A percentile compares a stretch with the other conserved stretches of the same genome.
phyloP scores from a whole-genome alignment of 805 yeast genomes.

The Candida koratica region DNA sequence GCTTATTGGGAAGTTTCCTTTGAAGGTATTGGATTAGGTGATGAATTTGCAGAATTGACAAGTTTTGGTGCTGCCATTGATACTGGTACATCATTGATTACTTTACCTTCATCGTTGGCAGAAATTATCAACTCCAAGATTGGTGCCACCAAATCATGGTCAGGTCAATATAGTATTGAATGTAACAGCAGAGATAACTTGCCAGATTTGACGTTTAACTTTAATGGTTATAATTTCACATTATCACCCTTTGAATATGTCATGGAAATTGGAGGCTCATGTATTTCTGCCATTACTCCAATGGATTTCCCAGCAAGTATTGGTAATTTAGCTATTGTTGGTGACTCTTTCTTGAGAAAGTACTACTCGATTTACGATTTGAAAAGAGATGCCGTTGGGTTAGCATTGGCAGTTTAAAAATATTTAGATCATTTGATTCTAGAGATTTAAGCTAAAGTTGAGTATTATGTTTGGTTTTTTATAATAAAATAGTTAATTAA shows the following conservation, averaged over 20 bases:
- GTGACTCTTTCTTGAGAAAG: conserved; percentile 95
- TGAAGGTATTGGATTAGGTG: conserved; percentile 87
- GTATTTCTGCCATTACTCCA: conserved; percentile 95
- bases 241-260: conserved; percentile 88
- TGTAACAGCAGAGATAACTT: conserved; percentile 79
- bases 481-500: too few relatives aligned
- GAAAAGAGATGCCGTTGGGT: conserved; percentile 88
- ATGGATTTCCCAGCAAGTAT: conserved; percentile 97
- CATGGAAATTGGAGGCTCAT: conserved; percentile 89
- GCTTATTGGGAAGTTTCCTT: conserved; percentile 99
- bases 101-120: conserved; percentile 91
- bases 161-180: conserved; percentile 93
- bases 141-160: conserved; percentile 97
- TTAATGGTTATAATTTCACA: conserved; percentile 88
- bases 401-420: conserved; percentile 58
- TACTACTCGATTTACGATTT: conserved; percentile 93
- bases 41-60: conserved; percentile 79
- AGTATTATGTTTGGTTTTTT: too few relatives aligned
- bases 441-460: too few relatives aligned
- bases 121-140: conserved; percentile 93
- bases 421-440: conserved; percentile 4
- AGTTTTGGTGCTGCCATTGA: conserved; percentile 95
- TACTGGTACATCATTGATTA: conserved; percentile 95
- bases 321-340: conserved; percentile 93
- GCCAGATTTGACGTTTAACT: conserved; percentile 89